These are phyloP conservation scores for Trichoderma koningii DNA, from an alignment of 2,329 filamentous ascomycete genomes.

Conservation along the genomic window DNA sequence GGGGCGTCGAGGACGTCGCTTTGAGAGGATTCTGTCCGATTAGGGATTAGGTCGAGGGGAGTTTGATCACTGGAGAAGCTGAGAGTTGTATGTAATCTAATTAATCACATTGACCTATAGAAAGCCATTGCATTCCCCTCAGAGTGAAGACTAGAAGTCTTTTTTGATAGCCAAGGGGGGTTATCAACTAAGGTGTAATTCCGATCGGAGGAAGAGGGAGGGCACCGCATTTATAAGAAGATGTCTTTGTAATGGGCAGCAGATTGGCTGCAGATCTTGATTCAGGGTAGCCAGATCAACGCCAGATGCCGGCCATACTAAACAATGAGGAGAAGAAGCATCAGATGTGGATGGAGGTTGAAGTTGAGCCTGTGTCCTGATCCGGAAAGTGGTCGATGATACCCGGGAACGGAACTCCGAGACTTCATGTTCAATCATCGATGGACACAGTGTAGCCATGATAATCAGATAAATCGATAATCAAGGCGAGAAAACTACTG, in stretches of 20 bases:
- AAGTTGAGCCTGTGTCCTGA: too few species aligned
- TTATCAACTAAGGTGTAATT: conserved; percentile 15
- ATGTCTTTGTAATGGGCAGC: not conserved
- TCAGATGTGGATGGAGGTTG: too few species aligned
- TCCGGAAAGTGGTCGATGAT: too few species aligned
- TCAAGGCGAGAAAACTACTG: not conserved
- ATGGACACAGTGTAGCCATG: too few species aligned
- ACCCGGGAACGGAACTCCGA: too few species aligned
- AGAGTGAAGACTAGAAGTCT: not conserved
- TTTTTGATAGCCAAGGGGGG: not conserved
- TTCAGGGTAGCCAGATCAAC: too few species aligned
- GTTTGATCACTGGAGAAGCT: not conserved
- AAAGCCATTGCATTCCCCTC: not conserved
- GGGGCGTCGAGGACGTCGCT: not conserved
- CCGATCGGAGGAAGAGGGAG: conserved; percentile 7
- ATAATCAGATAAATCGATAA: not conserved
- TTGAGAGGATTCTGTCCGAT: too few species aligned
- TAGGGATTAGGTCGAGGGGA: too few species aligned
- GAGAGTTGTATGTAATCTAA: not conserved
- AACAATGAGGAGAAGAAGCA: too few species aligned
- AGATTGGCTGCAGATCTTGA: not conserved
- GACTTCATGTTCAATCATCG: too few species aligned
- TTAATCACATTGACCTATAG: not conserved
- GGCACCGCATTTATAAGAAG: not conserved
- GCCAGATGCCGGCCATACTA: not conserved